phyloP scores from a whole-genome alignment of 2,329 filamentous ascomycete species.

The Aspergillus fructus region DNA sequence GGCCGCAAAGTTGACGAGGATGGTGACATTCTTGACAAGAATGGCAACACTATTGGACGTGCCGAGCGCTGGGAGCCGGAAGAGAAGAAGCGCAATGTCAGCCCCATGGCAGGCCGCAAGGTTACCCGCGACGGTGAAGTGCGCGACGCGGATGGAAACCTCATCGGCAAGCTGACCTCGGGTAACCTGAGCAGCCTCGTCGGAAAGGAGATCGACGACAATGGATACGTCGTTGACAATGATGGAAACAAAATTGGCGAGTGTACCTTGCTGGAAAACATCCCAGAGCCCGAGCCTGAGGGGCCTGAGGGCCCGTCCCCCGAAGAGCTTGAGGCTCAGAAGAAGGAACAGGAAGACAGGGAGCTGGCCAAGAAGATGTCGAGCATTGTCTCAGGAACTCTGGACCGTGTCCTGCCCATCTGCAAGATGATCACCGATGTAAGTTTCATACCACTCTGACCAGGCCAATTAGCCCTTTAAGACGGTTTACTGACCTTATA shows the following conservation, averaged over 20 bases:
- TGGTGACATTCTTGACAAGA: constrained; percentile 66
- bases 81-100: constrained; percentile 54
- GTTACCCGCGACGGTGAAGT: constrained; percentile 54
- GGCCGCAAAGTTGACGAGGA: constrained; percentile 68
- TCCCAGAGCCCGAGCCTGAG: constrained; percentile 43
- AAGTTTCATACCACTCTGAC: constrained; percentile 30
- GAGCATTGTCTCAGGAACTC: constrained; percentile 69
- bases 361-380: constrained; percentile 77
- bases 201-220: constrained; percentile 47
- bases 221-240: constrained; percentile 57
- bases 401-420: constrained; percentile 81
- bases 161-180: constrained; percentile 47
- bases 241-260: constrained; percentile 65
- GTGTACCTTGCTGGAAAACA: constrained; percentile 61
- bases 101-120: constrained; percentile 57
- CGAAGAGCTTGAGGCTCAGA: constrained; percentile 54
- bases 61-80: constrained; percentile 68
- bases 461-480: background rate
- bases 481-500: constrained; percentile 14
- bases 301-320: constrained; percentile 38
- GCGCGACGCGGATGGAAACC: constrained; percentile 45
- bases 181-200: constrained; percentile 44
- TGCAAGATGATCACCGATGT: constrained; percentile 82
- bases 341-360: constrained; percentile 65
- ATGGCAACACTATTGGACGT: constrained; percentile 66